phyloP scores from a whole-genome alignment of 2,329 filamentous ascomycete genomes.

The Curvularia sp. region DNA sequence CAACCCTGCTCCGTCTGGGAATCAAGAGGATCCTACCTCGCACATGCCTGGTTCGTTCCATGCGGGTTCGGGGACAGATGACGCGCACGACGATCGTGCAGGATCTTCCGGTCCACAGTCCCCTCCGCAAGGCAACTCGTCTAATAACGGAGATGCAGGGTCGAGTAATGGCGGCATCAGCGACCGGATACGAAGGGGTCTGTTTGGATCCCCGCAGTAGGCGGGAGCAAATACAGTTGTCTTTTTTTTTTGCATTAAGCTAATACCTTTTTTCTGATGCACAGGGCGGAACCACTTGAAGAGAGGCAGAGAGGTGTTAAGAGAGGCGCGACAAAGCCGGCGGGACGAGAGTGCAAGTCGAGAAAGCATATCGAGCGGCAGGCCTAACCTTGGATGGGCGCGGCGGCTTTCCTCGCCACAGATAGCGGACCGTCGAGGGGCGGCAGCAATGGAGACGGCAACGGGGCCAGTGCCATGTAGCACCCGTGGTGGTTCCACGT shows the following conservation, averaged over 20 bases:
- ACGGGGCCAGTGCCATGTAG: slow-evolving; percentile 1
- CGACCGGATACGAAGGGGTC: slow-evolving; percentile 45
- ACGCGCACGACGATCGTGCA: slow-evolving; percentile 30
- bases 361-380: slow-evolving; percentile 3
- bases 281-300: slow-evolving; percentile 10
- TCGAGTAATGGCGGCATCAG: slow-evolving; percentile 30
- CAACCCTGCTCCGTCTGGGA: slow-evolving; percentile 9
- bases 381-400: slow-evolving; percentile 3
- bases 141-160: slow-evolving; percentile 21
- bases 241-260: background rate
- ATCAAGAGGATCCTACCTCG: slow-evolving; percentile 15
- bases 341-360: background rate
- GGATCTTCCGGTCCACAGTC: slow-evolving; percentile 18
- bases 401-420: slow-evolving; percentile 10
- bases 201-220: slow-evolving; percentile 39
- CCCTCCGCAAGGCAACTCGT: slow-evolving; percentile 9
- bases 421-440: background rate
- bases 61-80: slow-evolving; percentile 24
- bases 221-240: background rate
- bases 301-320: slow-evolving; percentile 6
- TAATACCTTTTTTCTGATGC: background rate
- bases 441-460: background rate
- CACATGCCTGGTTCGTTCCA: slow-evolving; percentile 44
- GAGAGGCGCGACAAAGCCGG: slow-evolving; percentile 5
- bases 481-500: slow-evolving; percentile 9